Conservation (phyloP, 139 green algal species). For the Coelastrella sp. region DNA sequence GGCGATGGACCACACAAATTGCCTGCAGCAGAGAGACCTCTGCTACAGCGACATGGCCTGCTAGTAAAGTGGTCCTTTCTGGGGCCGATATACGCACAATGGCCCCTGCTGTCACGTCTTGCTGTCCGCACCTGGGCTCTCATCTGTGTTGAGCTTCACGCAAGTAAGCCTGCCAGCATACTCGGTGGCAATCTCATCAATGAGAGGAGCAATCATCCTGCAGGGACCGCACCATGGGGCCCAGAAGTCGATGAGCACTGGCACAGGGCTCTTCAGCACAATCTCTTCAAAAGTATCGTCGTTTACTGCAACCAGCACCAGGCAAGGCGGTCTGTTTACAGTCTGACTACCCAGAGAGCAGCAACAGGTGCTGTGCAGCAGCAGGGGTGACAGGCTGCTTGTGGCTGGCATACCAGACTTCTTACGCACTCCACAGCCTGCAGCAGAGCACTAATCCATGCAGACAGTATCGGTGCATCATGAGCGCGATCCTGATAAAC, state of each 20-base stretch:
- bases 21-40: too few relatives aligned
- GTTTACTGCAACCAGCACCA: conserved; percentile 78
- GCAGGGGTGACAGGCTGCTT: too few relatives aligned
- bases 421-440: too few relatives aligned
- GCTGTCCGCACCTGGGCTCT: conserved; percentile 70
- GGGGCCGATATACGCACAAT: too few relatives aligned
- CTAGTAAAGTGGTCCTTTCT: too few relatives aligned
- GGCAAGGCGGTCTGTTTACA: too few relatives aligned
- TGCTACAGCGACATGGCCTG: too few relatives aligned
- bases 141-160: conserved; percentile 99
- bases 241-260: conserved; percentile 99
- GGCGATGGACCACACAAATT: too few relatives aligned
- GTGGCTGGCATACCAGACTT: too few relatives aligned
- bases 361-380: too few relatives aligned
- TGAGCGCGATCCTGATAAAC: background rate
- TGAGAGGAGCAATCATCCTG: conserved; percentile 94
- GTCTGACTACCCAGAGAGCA: too few relatives aligned
- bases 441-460: too few relatives aligned
- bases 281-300: conserved; percentile 62
- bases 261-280: conserved; percentile 87
- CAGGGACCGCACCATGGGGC: conserved; percentile 94
- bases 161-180: conserved; percentile 84
- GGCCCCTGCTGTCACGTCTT: background rate
- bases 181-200: conserved; percentile 90
- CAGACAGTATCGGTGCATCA: background rate